phyloP scores from a whole-genome alignment of 345 rosid genomes.

The Isatis tinctoria region DNA sequence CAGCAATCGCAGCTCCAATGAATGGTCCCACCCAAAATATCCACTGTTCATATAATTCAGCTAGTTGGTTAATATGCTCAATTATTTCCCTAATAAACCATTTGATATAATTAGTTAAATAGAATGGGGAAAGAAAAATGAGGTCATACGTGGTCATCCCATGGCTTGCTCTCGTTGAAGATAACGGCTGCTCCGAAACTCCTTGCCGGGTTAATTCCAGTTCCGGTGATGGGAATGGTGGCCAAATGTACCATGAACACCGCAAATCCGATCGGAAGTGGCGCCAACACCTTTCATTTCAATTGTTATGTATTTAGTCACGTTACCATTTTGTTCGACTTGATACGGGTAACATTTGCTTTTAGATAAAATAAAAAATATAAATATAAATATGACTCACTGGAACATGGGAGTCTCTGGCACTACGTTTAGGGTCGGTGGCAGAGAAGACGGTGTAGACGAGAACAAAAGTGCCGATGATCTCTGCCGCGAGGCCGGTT shows the following conservation, averaged over 20 bases:
- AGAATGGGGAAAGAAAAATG: not conserved
- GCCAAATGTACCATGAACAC: slow-evolving; percentile 97
- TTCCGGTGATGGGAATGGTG: slow-evolving; percentile 88
- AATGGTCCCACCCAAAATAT: slow-evolving; percentile 78
- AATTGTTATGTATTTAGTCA: not conserved
- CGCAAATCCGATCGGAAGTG: slow-evolving; percentile 94
- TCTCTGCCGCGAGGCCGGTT: slow-evolving; percentile 62
- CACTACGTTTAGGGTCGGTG: slow-evolving; percentile 61
- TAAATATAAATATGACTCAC: slow-evolving; percentile 30
- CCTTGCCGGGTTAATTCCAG: slow-evolving; percentile 97
- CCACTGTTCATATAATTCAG: slow-evolving; percentile 43
- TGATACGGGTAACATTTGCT: not conserved
- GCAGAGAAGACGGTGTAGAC: slow-evolving; percentile 69
- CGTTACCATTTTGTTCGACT: not conserved
- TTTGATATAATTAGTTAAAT: not conserved
- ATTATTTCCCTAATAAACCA: not conserved
- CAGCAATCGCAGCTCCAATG: slow-evolving; percentile 60
- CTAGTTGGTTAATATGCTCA: not conserved
- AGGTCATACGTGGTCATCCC: slow-evolving; percentile 82
- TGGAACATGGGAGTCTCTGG: slow-evolving; percentile 66
- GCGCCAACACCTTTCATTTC: slow-evolving; percentile 74
- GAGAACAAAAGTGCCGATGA: slow-evolving; percentile 63
- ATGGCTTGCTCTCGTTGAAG: slow-evolving; percentile 65
- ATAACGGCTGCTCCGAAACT: slow-evolving; percentile 96
- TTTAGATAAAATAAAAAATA: not conserved